Evolutionary conservation across 2,329 filamentous ascomycete genomes (phyloP).

Genomic region (Venturiaceae sp.): DNA sequence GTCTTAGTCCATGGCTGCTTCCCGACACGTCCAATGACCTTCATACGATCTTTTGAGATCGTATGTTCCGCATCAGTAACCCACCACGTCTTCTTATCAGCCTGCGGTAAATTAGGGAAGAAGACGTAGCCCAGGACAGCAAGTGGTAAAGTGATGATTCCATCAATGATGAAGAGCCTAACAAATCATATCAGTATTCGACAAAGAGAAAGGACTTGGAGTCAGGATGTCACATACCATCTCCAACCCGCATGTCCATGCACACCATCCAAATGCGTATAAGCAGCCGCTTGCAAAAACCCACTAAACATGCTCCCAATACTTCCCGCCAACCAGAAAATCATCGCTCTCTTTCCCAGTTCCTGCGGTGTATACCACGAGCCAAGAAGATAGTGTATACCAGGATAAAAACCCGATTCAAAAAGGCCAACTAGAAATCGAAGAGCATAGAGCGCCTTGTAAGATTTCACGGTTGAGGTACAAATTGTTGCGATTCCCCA

Average conservation of each 20-base stretch:
- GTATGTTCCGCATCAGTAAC: neutral
- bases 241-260: slow-evolving; percentile 41
- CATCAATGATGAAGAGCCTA: slow-evolving; percentile 43
- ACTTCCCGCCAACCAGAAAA: slow-evolving; percentile 44
- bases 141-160: slow-evolving; percentile 43
- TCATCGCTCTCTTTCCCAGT: slow-evolving; percentile 44
- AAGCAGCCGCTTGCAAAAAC: slow-evolving; percentile 45
- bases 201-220: neutral
- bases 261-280: slow-evolving; percentile 41
- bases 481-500: slow-evolving; percentile 2
- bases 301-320: slow-evolving; percentile 49
- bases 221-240: slow-evolving; percentile 17
- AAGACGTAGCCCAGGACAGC: slow-evolving; percentile 39
- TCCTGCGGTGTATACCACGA: slow-evolving; percentile 34
- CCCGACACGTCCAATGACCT: neutral
- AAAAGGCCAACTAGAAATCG: slow-evolving; percentile 4
- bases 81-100: slow-evolving; percentile 14
- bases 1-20: slow-evolving; percentile 21
- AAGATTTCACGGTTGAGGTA: neutral
- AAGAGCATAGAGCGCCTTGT: neutral
- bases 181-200: neutral
- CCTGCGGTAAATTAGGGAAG: slow-evolving; percentile 42
- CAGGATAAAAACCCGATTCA: slow-evolving; percentile 14
- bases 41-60: neutral
- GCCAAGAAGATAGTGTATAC: slow-evolving; percentile 26